Percentiles rank a stretch among this genome's conserved stretches.
Conservation (phyloP, 192 early-diverging fungal genomes). For the Backusella tuberculispora region DNA sequence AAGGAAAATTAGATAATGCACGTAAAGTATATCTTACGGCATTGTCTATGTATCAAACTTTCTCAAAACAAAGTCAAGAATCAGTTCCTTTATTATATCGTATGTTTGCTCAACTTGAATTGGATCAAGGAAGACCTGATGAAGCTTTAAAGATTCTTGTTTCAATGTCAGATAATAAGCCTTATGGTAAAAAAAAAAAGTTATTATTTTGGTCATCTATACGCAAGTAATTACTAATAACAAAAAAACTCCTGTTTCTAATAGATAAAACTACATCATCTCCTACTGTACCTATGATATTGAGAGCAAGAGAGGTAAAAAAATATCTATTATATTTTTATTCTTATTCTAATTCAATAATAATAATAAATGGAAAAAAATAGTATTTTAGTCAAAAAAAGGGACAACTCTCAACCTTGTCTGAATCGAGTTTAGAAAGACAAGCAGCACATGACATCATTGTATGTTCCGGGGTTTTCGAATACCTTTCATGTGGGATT, state of each 20-base stretch:
- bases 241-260: neutral
- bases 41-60: conserved; percentile 44
- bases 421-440: conserved; percentile 35
- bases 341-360: neutral
- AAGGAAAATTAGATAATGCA: conserved; percentile 49
- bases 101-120: conserved; percentile 56
- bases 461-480: conserved; percentile 50
- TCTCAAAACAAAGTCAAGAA: conserved; percentile 32
- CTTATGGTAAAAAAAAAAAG: conserved; percentile 13
- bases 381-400: conserved; percentile 49
- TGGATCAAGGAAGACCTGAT: conserved; percentile 46
- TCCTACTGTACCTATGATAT: conserved; percentile 37
- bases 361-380: neutral
- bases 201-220: neutral
- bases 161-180: conserved; percentile 38
- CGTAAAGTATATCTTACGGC: conserved; percentile 53
- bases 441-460: conserved; percentile 37
- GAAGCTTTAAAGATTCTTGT: conserved; percentile 51
- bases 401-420: conserved; percentile 40
- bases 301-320: conserved; percentile 47
- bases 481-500: conserved; percentile 46
- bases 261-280: neutral
- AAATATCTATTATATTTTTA: neutral
- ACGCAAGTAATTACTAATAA: neutral
- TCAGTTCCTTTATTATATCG: conserved; percentile 48